Conservation (phyloP, 176 grass and related monocot genomes). For the Typha latifolia region DNA sequence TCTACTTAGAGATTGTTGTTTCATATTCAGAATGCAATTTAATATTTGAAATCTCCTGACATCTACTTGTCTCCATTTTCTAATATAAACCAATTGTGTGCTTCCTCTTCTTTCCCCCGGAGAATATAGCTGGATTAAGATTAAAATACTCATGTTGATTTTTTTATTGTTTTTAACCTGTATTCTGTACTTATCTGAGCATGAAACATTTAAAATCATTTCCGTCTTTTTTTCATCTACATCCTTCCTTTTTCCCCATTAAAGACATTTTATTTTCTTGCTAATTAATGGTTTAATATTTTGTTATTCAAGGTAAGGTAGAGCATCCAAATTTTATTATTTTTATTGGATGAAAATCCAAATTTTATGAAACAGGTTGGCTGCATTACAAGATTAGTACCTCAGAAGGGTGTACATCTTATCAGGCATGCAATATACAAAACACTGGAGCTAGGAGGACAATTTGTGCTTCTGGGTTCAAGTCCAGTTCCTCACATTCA, state of each 20-base stretch:
- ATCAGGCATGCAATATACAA: constrained; percentile 90
- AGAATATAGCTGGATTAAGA: too few species aligned
- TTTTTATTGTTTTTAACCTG: too few species aligned
- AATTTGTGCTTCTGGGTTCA: constrained; percentile 95
- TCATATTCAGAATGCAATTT: too few species aligned
- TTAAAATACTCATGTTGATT: too few species aligned
- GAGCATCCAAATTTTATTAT: constrained; percentile 1
- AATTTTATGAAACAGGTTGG: constrained; percentile 51
- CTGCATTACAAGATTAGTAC: constrained; percentile 85
- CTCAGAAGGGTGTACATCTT: constrained; percentile 97
- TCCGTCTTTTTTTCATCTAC: not conserved
- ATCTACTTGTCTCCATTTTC: too few species aligned
- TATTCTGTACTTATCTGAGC: too few species aligned
- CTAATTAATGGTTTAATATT: not conserved
- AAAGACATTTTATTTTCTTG: not conserved
- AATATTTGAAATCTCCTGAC: too few species aligned
- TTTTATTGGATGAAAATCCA: not conserved
- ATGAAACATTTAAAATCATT: not conserved
- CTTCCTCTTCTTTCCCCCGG: too few species aligned
- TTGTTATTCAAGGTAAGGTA: not conserved
- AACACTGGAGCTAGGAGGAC: constrained; percentile 79
- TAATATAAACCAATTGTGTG: too few species aligned
- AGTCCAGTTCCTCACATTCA: constrained; percentile 91
- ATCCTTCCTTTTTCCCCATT: not conserved
- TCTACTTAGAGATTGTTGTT: not conserved